Base-by-base conservation (phyloP, 345 rosid genomes). In the Orychophragmus violaceus region DNA sequence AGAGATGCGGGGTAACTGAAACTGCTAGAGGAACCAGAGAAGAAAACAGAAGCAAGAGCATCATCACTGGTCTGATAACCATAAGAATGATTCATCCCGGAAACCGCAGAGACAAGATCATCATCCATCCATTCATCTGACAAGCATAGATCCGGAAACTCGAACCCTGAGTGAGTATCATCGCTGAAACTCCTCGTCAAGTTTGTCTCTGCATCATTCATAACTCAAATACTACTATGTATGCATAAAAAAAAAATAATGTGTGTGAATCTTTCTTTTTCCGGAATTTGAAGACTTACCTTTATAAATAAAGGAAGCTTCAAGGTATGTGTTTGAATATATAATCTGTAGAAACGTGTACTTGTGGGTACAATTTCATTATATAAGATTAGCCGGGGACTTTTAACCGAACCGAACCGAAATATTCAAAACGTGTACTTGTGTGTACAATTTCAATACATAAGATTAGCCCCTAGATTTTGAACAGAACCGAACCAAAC, bases 71-170 rank as follows among this genome's bases (percentile, higher is more conserved):
- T 79, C 48, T 70, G 81, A 64, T 77, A 70, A 46, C 71, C 73
- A 22, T 72, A 74, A 44, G 78, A 85, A 4, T 57, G 70, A 68
- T 36, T 74, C 74, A 70, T 66, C 64, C 37, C 84, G 3, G 80
- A 66, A 56, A 69, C 51, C 28, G 63, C 53, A 25, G 79, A 64
- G 1, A 78, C 54, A 25, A 78, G 83, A 37, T 79, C 82, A 8
- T 78, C 82, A 27, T 84, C 81, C 13, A 65, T 18, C 94, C 90
- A 90, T 49, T 76, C 87, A 36, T 83, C 88, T 19, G 84, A 69
- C 51, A 53, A 63, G 8, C 78, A 62, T 59, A 80, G 77, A 11
- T 86, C 95, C 1, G 85, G 69, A 16, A 84, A 48, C 66, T 89
- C 89, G 36, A 89, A 84, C 25, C 55, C 71, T n/a, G 74, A 75